Evolutionary conservation across 2,329 filamentous ascomycete genomes (phyloP).

Genomic region (Paecilomyces sp.): DNA sequence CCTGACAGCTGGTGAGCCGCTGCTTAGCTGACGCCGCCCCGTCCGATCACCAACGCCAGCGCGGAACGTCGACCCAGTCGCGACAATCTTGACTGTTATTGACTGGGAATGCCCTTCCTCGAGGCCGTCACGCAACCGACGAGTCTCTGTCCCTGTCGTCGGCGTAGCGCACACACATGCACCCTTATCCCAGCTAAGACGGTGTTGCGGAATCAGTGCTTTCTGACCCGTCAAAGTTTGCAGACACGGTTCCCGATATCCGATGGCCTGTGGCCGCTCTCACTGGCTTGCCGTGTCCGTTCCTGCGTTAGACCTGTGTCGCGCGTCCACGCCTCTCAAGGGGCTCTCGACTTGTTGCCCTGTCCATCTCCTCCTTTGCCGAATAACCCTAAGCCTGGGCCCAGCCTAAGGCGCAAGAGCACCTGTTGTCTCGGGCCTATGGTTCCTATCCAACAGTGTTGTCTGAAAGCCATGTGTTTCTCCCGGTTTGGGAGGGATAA

Average conservation of each 20-base stretch:
- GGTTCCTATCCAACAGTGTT: constrained; percentile 2
- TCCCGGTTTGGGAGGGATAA: background rate
- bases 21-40: background rate
- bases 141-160: background rate
- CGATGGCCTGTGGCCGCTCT: background rate
- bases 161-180: background rate
- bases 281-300: background rate
- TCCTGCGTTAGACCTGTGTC: constrained; percentile 29
- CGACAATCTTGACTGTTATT: background rate
- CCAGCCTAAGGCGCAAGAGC: background rate
- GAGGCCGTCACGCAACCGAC: background rate
- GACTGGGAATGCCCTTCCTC: background rate
- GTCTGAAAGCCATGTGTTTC: background rate
- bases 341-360: background rate
- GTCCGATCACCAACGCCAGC: background rate
- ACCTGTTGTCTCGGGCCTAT: background rate
- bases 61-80: background rate
- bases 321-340: constrained; percentile 4
- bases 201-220: background rate
- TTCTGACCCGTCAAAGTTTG: background rate
- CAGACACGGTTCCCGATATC: background rate
- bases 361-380: background rate
- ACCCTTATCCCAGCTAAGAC: background rate
- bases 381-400: background rate
- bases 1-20: background rate